Percentiles rank a stretch among this genome's conserved stretches.
These are phyloP conservation scores for Sphaerulina musiva DNA, from an alignment of 2,329 filamentous ascomycete genomes.

Conservation along the genomic window DNA sequence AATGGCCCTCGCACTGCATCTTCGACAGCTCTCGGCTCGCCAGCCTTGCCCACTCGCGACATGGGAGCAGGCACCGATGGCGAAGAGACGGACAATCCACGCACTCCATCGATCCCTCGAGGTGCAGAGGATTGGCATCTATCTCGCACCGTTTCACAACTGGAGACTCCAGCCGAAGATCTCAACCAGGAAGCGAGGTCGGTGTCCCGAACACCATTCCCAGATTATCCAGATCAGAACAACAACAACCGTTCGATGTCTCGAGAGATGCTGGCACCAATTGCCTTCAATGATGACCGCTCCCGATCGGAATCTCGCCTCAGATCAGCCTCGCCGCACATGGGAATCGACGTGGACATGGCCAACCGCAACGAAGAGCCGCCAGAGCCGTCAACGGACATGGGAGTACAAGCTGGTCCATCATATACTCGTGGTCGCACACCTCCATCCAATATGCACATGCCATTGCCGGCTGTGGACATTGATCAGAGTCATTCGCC, in stretches of 20 bases:
- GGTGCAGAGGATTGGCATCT: constrained; percentile 10
- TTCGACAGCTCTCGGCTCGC: constrained; percentile 8
- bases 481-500: constrained; percentile 6
- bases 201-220: constrained; percentile 8
- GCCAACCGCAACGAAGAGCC: neutral
- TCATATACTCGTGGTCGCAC: neutral
- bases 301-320: constrained; percentile 4
- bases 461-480: constrained; percentile 11
- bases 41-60: constrained; percentile 6
- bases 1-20: constrained; percentile 10
- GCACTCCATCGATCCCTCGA: constrained; percentile 12
- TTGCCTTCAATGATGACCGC: constrained; percentile 3
- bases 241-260: constrained; percentile 1
- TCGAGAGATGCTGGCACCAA: constrained; percentile 7
- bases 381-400: constrained; percentile 5
- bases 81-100: constrained; percentile 11
- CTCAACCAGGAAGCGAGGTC: constrained; percentile 1
- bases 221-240: neutral
- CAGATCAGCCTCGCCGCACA: constrained; percentile 2
- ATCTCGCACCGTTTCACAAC: constrained; percentile 9
- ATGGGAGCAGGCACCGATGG: constrained; percentile 10
- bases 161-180: constrained; percentile 5
- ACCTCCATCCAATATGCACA: constrained; percentile 3
- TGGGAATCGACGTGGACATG: constrained; percentile 3
- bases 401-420: constrained; percentile 3